Percentiles rank a stretch among this genome's conserved stretches.
Evolutionary conservation across 2,329 filamentous ascomycete species (phyloP).

Genomic region (Pleomassaria siparia): DNA sequence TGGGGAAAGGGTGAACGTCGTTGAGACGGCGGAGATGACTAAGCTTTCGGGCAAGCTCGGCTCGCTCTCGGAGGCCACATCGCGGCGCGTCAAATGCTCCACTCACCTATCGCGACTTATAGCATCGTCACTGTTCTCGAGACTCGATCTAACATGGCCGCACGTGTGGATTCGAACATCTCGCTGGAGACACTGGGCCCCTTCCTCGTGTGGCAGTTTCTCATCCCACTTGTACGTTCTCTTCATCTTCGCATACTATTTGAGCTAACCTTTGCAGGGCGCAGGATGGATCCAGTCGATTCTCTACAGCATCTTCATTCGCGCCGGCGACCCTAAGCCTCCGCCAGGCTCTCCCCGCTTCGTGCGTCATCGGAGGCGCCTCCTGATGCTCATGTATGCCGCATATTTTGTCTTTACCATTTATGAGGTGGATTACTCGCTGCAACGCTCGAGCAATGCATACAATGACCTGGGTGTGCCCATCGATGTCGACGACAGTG

Average conservation of each 20-base stretch:
- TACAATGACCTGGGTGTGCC: slow-evolving; percentile 76
- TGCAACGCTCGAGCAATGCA: slow-evolving; percentile 71
- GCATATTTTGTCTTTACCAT: slow-evolving; percentile 88
- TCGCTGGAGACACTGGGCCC: slow-evolving; percentile 35
- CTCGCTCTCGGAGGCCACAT: too few relatives aligned
- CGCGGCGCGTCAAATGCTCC: too few relatives aligned
- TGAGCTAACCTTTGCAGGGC: slow-evolving; percentile 26
- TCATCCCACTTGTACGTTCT: slow-evolving; percentile 32
- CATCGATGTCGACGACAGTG: slow-evolving; percentile 68
- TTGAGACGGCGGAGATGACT: too few relatives aligned
- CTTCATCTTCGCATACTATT: background rate
- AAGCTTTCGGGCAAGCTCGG: too few relatives aligned
- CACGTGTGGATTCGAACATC: slow-evolving; percentile 14
- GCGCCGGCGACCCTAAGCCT: slow-evolving; percentile 81
- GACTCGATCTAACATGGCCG: slow-evolving; percentile 28
- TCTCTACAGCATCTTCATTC: slow-evolving; percentile 86
- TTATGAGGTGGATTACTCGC: slow-evolving; percentile 84
- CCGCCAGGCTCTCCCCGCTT: slow-evolving; percentile 67
- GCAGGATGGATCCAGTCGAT: slow-evolving; percentile 63
- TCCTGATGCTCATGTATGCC: slow-evolving; percentile 80
- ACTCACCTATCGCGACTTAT: too few relatives aligned
- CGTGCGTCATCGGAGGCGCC: slow-evolving; percentile 73
- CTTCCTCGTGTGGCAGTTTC: slow-evolving; percentile 39
- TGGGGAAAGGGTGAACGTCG: too few relatives aligned
- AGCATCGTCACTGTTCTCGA: too few relatives aligned